Conservation (phyloP, 257 asterid genomes). For the Penstemon eatonii region DNA sequence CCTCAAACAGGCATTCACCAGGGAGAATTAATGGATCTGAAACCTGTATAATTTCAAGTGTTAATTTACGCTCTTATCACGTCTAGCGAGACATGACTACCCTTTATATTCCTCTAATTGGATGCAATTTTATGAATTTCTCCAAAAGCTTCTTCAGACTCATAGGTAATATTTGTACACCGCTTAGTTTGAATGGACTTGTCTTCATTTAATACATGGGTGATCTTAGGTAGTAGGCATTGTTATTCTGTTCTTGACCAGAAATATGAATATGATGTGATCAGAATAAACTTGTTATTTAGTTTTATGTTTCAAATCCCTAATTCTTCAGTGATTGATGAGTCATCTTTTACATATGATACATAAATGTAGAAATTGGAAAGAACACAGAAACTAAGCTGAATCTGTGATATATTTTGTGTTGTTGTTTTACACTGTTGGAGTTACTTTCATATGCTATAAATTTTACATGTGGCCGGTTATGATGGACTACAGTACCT, state of each 20-base stretch:
- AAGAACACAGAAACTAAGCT: neutral
- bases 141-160: neutral
- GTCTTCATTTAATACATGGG: too few species aligned
- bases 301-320: too few species aligned
- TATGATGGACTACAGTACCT: neutral
- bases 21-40: neutral
- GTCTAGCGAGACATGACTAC: neutral
- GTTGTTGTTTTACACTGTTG: neutral
- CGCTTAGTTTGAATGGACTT: too few species aligned
- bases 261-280: too few species aligned
- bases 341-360: neutral
- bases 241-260: too few species aligned
- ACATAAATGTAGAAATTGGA: neutral
- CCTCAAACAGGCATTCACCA: too few species aligned
- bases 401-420: neutral
- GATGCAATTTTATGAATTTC: neutral
- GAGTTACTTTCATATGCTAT: neutral
- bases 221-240: too few species aligned
- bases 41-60: neutral
- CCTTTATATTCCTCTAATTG: neutral
- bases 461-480: neutral
- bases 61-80: too few species aligned
- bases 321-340: too few species aligned
- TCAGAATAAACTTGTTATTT: too few species aligned
- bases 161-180: neutral